Evolutionary conservation across 75 land plant genomes (phyloP).

Genomic region (Selaginella moellendorffii): DNA sequence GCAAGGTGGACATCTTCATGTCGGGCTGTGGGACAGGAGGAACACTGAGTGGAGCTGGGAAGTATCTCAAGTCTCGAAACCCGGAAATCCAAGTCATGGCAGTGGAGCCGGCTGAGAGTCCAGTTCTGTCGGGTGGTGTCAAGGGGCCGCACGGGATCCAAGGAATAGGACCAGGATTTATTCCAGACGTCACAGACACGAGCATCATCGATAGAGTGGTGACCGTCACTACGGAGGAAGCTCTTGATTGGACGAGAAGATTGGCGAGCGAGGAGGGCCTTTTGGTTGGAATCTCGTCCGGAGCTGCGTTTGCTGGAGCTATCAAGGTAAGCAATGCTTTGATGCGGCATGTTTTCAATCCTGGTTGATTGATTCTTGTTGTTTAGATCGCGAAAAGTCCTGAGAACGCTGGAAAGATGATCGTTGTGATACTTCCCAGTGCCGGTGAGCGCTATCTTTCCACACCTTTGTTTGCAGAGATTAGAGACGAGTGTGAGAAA

Average conservation of each 20-base stretch:
- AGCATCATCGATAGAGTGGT: slow-evolving; percentile 21
- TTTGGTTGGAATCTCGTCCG: slow-evolving; percentile 21
- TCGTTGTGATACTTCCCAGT: slow-evolving; percentile 18
- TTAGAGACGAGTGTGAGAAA: slow-evolving; percentile 15
- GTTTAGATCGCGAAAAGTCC: slow-evolving; percentile 17
- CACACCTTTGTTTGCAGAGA: slow-evolving; percentile 10
- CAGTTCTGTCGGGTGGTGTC: slow-evolving; percentile 29
- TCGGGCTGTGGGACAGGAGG: slow-evolving; percentile 34
- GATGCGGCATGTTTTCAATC: not conserved
- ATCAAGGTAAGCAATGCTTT: slow-evolving; percentile 7
- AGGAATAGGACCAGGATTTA: slow-evolving; percentile 22
- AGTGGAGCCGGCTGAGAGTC: slow-evolving; percentile 32
- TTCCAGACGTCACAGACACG: slow-evolving; percentile 19
- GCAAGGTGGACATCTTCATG: slow-evolving; percentile 31
- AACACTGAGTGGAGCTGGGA: slow-evolving; percentile 29
- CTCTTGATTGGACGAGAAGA: slow-evolving; percentile 9
- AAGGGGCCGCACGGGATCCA: slow-evolving; percentile 17
- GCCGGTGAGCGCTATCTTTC: slow-evolving; percentile 18
- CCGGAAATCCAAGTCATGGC: slow-evolving; percentile 19
- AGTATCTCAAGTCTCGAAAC: slow-evolving; percentile 27
- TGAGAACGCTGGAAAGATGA: slow-evolving; percentile 21
- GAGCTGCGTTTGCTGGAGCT: slow-evolving; percentile 22
- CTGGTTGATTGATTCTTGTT: not conserved
- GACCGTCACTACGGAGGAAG: slow-evolving; percentile 16
- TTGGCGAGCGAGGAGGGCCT: slow-evolving; percentile 20